These are phyloP conservation scores for Ramaria sp. DNA, from an alignment of 768 basidiomycete species.

Conservation along the genomic window DNA sequence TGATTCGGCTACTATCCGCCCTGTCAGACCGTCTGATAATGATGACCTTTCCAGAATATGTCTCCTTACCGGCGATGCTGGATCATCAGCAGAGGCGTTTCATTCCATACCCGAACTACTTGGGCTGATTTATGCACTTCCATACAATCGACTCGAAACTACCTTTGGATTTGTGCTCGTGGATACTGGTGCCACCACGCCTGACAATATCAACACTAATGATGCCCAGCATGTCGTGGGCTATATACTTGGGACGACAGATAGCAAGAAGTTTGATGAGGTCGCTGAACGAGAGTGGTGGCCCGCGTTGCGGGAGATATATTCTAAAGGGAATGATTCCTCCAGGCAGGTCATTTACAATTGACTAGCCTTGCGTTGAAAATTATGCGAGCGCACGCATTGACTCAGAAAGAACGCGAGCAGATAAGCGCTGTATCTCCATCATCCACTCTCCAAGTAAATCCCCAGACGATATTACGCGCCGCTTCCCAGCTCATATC, in stretches of 20 bases:
- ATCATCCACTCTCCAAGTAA: conserved; percentile 25
- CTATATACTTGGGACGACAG: conserved; percentile 56
- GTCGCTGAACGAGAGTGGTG: conserved; percentile 52
- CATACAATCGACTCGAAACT: conserved; percentile 51
- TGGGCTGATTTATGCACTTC: conserved; percentile 64
- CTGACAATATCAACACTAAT: neutral
- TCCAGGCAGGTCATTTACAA: conserved; percentile 13
- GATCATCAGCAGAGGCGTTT: conserved; percentile 48
- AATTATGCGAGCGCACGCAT: neutral
- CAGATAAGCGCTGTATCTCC: conserved; percentile 32
- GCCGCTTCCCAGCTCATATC: conserved; percentile 63
- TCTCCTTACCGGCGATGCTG: conserved; percentile 63
- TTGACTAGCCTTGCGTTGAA: neutral
- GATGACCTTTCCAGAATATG: conserved; percentile 57
- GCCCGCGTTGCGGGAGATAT: conserved; percentile 48
- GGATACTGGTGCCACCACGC: conserved; percentile 21
- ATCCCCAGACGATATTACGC: conserved; percentile 42
- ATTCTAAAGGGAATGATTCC: conserved; percentile 21
- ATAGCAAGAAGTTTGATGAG: conserved; percentile 55
- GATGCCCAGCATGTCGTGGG: conserved; percentile 44
- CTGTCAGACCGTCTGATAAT: neutral
- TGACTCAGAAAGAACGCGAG: conserved; percentile 12
- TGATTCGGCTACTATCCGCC: neutral
- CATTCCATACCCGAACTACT: conserved; percentile 57
- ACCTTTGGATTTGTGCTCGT: conserved; percentile 71